Evolutionary conservation across 768 basidiomycete species (phyloP).

Genomic region (Porpolomopsis calyptriformis): DNA sequence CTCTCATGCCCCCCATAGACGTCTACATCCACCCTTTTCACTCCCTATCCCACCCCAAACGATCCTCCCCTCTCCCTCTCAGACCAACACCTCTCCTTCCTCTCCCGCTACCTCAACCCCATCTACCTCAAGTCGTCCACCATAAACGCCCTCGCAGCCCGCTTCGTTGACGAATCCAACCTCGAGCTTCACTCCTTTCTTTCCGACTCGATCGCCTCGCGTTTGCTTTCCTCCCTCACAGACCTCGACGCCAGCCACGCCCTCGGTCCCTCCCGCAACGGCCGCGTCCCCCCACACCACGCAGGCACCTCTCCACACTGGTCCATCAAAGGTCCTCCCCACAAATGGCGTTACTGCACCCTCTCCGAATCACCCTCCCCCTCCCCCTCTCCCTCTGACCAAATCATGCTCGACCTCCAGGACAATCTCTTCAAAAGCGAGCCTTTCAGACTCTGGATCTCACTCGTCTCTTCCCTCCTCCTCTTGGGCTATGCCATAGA

Average conservation of each 20-base stretch:
- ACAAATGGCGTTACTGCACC: conserved; percentile 87
- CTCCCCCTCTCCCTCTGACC: conserved; percentile 42
- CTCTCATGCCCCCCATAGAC: conserved; percentile 28
- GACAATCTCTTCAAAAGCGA: conserved; percentile 65
- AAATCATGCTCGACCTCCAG: conserved; percentile 57
- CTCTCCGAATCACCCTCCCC: conserved; percentile 41
- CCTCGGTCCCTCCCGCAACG: conserved; percentile 41
- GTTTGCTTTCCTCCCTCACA: conserved; percentile 55
- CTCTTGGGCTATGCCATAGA: conserved; percentile 66
- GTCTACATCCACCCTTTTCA: conserved; percentile 53
- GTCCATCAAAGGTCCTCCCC: conserved; percentile 77
- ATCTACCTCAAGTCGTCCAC: conserved; percentile 80
- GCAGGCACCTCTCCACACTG: conserved; percentile 53
- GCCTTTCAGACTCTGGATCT: conserved; percentile 89
- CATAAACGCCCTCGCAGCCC: conserved; percentile 64
- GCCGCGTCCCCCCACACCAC: conserved; percentile 55
- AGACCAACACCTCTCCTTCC: conserved; percentile 54
- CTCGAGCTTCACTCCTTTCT: conserved; percentile 88
- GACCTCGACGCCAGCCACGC: conserved; percentile 57
- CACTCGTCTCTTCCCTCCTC: conserved; percentile 57
- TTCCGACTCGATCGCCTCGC: conserved; percentile 49
- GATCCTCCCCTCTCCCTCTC: conserved; percentile 47
- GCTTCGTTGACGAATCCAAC: conserved; percentile 80
- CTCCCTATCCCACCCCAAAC: conserved; percentile 35
- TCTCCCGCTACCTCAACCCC: conserved; percentile 78